Evolutionary conservation across 768 basidiomycete species (phyloP), one percentile per base, ranked within the genome.

Genomic region (Cystofilobasidium capitatum): DNA sequence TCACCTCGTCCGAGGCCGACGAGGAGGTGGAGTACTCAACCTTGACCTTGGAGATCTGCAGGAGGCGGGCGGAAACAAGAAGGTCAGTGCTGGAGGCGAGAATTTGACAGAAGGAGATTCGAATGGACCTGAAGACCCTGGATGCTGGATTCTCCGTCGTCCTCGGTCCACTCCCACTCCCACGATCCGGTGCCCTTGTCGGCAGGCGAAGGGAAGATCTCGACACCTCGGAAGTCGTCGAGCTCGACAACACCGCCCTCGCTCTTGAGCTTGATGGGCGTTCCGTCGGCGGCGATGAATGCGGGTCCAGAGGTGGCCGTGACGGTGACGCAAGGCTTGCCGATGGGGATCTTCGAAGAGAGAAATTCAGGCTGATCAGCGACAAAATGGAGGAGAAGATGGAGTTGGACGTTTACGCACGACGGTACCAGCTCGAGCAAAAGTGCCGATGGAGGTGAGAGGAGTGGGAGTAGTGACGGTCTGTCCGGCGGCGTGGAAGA

Each of bases 191-290:
- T n/a, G n/a, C n/a, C n/a, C n/a, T n/a, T n/a, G n/a, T n/a, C 65
- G 6, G 47, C 47, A 22, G 51, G 49, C 3, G 72, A 69, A 44
- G 76, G 76, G 73, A 74, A 77, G 36, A 76, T 73, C 66, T 74
- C 71, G 39, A 76, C 69, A 2, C 75, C 76, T 66, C 76, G 57
- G 72, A 72, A 77, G 58, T 76, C 75, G 51, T 77, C 76, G 31
- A 77, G 65, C 3, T 70, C 74, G 16, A 77, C 76, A 6, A 75
- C 58, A 31, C 75, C 76, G 16, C 72, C 73, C 37, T 73, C 72
- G 29, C 59, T 59, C 24, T 73, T 69, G 31, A 75, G 69, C 29
- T 65, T 35, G n/a, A 72, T 71, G 44, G 74, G 70, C 1, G 74
- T 73, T 14, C 76, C 76, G 57, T 75, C 74, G 17, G 69, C 54